Percentiles rank a stretch among this genome's conserved stretches.
Evolutionary conservation across 2,329 filamentous ascomycete species (phyloP).

Genomic region (Aspergillus pseudotamarii): DNA sequence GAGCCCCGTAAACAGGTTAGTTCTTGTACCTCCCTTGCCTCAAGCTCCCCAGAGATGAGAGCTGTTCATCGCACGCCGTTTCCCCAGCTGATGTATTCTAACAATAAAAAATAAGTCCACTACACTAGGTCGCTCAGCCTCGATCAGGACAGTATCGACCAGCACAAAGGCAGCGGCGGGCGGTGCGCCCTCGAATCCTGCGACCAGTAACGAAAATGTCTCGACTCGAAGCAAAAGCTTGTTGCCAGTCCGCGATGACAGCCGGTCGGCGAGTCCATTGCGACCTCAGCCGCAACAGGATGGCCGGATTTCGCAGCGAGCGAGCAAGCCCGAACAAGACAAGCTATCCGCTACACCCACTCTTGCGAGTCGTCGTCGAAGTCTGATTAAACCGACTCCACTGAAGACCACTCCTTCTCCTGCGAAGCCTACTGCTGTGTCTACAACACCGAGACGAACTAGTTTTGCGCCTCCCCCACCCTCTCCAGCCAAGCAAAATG

Average conservation of each 20-base stretch:
- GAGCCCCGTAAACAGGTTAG: constrained; percentile 38
- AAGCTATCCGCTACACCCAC: constrained; percentile 8
- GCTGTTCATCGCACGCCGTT: background rate
- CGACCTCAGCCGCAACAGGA: constrained; percentile 25
- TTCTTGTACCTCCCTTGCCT: constrained; percentile 20
- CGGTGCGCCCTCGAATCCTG: constrained; percentile 11
- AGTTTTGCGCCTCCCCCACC: constrained; percentile 20
- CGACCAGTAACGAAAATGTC: constrained; percentile 22
- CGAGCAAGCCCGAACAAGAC: constrained; percentile 16
- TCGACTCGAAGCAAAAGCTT: constrained; percentile 32
- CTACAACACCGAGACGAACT: constrained; percentile 24
- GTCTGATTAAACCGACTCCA: constrained; percentile 31
- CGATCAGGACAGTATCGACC: constrained; percentile 18
- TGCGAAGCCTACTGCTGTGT: constrained; percentile 17
- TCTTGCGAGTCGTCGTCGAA: constrained; percentile 30
- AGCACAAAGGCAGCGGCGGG: constrained; percentile 12
- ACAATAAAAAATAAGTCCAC: constrained; percentile 21
- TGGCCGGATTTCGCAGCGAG: constrained; percentile 21
- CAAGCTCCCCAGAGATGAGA: background rate
- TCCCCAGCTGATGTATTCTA: background rate
- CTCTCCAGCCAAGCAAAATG: constrained; percentile 26
- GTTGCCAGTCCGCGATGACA: constrained; percentile 27
- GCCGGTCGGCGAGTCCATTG: constrained; percentile 13
- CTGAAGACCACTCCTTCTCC: constrained; percentile 21
- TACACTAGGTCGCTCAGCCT: constrained; percentile 26